Conservation (phyloP, 352 stramenopile species). For the Globisporangium echinulatum region DNA sequence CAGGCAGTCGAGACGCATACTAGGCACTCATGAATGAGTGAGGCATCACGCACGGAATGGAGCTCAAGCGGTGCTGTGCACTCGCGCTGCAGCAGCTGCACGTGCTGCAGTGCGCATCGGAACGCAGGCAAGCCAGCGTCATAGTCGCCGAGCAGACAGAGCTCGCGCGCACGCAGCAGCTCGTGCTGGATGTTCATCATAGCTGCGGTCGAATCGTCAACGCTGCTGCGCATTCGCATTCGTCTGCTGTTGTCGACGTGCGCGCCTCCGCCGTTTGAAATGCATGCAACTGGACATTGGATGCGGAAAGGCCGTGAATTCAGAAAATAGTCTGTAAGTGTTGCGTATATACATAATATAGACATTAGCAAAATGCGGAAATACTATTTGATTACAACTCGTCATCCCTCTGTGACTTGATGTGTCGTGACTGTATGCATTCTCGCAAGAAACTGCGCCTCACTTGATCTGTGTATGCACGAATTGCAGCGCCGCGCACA, state of each 20-base stretch:
- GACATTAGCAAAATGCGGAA: too few relatives aligned
- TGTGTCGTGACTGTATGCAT: too few relatives aligned
- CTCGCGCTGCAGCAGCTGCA: conserved; percentile 20
- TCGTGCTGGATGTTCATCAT: conserved; percentile 11
- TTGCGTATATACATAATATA: too few relatives aligned
- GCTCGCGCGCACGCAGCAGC: conserved; percentile 48
- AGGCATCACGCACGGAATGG: conserved; percentile 21
- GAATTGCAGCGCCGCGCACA: background rate
- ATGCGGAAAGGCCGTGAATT: too few relatives aligned
- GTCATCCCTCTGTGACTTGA: too few relatives aligned
- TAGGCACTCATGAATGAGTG: too few relatives aligned
- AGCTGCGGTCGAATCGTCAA: background rate
- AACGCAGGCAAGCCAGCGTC: conserved; percentile 40
- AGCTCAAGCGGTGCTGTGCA: conserved; percentile 19
- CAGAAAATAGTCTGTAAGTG: too few relatives aligned
- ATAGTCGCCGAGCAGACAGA: conserved; percentile 64
- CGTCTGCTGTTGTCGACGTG: background rate
- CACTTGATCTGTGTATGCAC: background rate
- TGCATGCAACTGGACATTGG: too few relatives aligned
- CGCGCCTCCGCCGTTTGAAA: background rate
- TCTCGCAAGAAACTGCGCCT: background rate
- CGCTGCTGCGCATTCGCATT: background rate
- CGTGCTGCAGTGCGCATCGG: conserved; percentile 19
- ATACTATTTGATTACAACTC: too few relatives aligned
- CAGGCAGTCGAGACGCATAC: too few relatives aligned